Percentiles rank a stretch among this genome's conserved stretches.
These are phyloP conservation scores for Omphalea diandra DNA, from an alignment of 441 rosid genomes.

Conservation along the genomic window DNA sequence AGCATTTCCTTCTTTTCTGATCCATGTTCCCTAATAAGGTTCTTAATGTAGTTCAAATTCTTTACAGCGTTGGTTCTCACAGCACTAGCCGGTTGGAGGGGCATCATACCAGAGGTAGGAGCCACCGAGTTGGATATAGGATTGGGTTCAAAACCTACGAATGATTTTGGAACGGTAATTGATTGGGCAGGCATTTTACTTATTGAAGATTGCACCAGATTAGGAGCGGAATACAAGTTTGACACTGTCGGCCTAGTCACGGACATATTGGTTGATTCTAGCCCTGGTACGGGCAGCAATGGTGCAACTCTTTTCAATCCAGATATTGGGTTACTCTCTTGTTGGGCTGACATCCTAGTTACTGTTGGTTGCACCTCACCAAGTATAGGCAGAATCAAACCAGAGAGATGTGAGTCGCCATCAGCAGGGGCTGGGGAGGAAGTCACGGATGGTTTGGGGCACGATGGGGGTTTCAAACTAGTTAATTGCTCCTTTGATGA, in stretches of 20 bases:
- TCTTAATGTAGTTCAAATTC: slow-evolving; percentile 51
- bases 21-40: slow-evolving; percentile 71
- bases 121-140: neutral
- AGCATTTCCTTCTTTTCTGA: slow-evolving; percentile 32
- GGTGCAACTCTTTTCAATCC: slow-evolving; percentile 25
- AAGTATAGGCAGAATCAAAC: no score
- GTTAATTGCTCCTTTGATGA: slow-evolving; percentile 8
- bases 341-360: slow-evolving; percentile 19
- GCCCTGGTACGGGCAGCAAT: slow-evolving; percentile 13
- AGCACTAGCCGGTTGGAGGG: slow-evolving; percentile 13
- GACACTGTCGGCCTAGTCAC: slow-evolving; percentile 9
- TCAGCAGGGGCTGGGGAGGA: neutral
- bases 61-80: slow-evolving; percentile 27
- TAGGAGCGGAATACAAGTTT: slow-evolving; percentile 12
- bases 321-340: slow-evolving; percentile 16
- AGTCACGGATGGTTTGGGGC: neutral
- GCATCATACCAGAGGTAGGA: slow-evolving; percentile 7
- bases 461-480: neutral
- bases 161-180: neutral
- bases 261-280: neutral
- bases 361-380: slow-evolving; percentile 23
- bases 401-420: neutral
- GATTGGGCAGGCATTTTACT: slow-evolving; percentile 15
- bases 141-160: no score
- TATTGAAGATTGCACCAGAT: slow-evolving; percentile 20